Percentiles rank a stretch among this genome's conserved stretches.
phyloP scores from a whole-genome alignment of 2,329 filamentous ascomycete species.

The Exophiala calicioides region DNA sequence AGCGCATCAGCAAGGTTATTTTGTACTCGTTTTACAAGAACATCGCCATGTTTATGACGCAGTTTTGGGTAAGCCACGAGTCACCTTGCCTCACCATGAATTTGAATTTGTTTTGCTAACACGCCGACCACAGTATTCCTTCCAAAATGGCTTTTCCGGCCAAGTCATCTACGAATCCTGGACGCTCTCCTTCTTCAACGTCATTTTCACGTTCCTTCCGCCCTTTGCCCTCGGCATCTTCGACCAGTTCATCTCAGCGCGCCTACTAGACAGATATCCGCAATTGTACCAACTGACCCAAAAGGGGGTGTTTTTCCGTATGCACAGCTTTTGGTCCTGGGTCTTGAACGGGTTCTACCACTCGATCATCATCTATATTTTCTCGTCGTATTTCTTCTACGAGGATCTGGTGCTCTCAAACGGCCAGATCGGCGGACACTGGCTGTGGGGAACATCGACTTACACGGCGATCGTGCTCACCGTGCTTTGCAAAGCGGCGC shows the following conservation, averaged over 20 bases:
- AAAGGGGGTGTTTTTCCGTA: slow-evolving; percentile 88
- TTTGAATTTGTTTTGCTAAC: slow-evolving; percentile 16
- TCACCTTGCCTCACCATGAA: neutral
- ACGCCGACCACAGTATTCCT: slow-evolving; percentile 68
- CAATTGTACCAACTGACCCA: slow-evolving; percentile 94
- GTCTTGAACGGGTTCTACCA: slow-evolving; percentile 94
- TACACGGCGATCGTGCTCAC: slow-evolving; percentile 94
- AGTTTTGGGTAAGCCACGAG: slow-evolving; percentile 81
- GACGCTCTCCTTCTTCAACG: slow-evolving; percentile 99
- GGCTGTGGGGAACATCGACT: slow-evolving; percentile 95
- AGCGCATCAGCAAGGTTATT: slow-evolving; percentile 94
- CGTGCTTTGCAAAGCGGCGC: slow-evolving; percentile 88
- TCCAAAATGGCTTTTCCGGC: slow-evolving; percentile 97
- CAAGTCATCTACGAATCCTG: slow-evolving; percentile 99
- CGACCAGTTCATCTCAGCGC: slow-evolving; percentile 94
- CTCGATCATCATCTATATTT: slow-evolving; percentile 87
- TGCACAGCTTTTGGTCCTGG: slow-evolving; percentile 91
- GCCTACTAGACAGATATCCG: slow-evolving; percentile 89
- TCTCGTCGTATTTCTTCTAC: slow-evolving; percentile 77
- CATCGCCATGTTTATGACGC: slow-evolving; percentile 96
- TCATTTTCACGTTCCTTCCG: slow-evolving; percentile 92
- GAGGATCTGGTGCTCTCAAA: slow-evolving; percentile 76
- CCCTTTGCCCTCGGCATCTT: slow-evolving; percentile 94
- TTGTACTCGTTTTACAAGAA: slow-evolving; percentile 99
- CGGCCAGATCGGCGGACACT: slow-evolving; percentile 84